These are phyloP conservation scores for Fusarium hostae DNA, from an alignment of 2,329 filamentous ascomycete species.

Conservation along the genomic window DNA sequence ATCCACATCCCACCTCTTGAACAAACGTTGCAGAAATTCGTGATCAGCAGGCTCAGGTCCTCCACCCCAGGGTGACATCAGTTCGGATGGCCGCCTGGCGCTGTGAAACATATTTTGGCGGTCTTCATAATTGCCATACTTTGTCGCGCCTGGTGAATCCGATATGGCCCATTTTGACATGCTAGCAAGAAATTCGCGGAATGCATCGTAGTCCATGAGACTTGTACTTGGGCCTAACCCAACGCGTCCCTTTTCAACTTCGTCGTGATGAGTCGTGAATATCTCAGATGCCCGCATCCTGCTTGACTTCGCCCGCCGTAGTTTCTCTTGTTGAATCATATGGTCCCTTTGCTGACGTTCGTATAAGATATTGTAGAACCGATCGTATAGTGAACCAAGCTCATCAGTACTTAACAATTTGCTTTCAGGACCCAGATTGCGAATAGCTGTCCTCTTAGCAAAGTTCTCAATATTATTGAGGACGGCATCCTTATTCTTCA, in stretches of 20 bases:
- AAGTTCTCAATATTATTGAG: conserved; percentile 97
- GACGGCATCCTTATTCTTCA: conserved; percentile 94
- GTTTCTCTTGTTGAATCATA: conserved; percentile 80
- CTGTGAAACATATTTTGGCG: conserved; percentile 70
- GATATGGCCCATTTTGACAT: conserved; percentile 94
- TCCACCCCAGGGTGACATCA: conserved; percentile 64
- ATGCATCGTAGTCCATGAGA: conserved; percentile 97
- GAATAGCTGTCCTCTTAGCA: conserved; percentile 93
- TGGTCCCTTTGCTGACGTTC: conserved; percentile 87
- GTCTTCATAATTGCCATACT: conserved; percentile 59
- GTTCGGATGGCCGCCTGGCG: conserved; percentile 59
- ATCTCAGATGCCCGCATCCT: conserved; percentile 52
- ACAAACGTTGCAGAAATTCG: conserved; percentile 91
- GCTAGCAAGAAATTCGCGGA: conserved; percentile 90
- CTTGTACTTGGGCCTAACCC: conserved; percentile 89
- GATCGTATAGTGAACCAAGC: conserved; percentile 89
- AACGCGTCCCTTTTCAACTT: conserved; percentile 84
- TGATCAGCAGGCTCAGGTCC: conserved; percentile 84
- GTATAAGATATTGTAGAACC: conserved; percentile 92
- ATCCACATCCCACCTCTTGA: conserved; percentile 87
- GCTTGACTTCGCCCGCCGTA: conserved; percentile 72
- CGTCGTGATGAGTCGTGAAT: conserved; percentile 55
- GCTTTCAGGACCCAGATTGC: conserved; percentile 95
- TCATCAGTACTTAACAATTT: conserved; percentile 89
- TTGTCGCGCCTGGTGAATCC: conserved; percentile 75